A percentile compares a stretch with the other conserved stretches of the same genome.
Conservation (phyloP, 2,329 filamentous ascomycete genomes). For the Aureobasidium sp. region DNA sequence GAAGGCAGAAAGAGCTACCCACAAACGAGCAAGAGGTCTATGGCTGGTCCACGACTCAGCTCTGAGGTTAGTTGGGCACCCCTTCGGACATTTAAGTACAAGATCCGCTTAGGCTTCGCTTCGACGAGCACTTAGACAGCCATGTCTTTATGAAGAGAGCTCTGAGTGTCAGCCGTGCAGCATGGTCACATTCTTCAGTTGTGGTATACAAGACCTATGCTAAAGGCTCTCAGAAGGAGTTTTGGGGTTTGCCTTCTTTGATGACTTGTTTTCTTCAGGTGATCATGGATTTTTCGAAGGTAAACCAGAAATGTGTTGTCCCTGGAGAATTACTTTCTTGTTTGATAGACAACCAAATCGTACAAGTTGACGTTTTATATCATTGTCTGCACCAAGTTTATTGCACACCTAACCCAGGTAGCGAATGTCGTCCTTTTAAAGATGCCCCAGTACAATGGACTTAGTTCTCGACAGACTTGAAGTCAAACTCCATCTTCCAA, state of each 20-base stretch:
- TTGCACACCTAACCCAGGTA: neutral
- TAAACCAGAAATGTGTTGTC: neutral
- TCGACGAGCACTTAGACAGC: neutral
- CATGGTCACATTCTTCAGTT: neutral
- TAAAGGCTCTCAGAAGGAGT: neutral
- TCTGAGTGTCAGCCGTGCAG: neutral
- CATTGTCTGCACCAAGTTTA: neutral
- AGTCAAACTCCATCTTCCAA: neutral
- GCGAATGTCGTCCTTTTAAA: neutral
- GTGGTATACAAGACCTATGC: neutral
- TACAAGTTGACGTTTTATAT: neutral
- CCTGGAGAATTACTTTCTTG: too few relatives aligned
- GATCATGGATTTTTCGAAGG: neutral
- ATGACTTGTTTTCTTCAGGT: neutral
- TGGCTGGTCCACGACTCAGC: neutral
- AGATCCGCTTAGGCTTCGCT: neutral
- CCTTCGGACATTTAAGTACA: neutral
- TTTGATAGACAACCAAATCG: too few relatives aligned
- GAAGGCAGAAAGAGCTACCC: neutral
- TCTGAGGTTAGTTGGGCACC: neutral
- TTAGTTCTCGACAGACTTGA: neutral
- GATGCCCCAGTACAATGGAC: neutral
- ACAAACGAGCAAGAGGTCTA: neutral
- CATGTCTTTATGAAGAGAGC: neutral
- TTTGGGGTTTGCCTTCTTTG: neutral